Base-by-base conservation (phyloP, 148 eudicot genomes). In the Persicaria tinctoria region DNA sequence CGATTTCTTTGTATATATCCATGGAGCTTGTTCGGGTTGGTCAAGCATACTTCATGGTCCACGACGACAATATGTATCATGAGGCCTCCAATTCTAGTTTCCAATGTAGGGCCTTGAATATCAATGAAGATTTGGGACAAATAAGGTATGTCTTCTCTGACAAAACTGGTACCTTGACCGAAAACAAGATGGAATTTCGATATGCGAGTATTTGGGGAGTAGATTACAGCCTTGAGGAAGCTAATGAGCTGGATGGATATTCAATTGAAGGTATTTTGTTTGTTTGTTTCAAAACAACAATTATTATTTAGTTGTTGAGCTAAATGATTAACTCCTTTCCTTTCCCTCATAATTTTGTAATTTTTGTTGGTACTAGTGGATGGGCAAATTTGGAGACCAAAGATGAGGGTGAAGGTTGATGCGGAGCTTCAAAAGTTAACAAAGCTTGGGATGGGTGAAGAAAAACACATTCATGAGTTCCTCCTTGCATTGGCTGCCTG, bases 1-100 rank as follows among this genome's bases (percentile, higher is more conserved):
- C 99, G 0, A 96, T 96, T 75, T 85, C 99, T 48, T 82, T 96
- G 78, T 96, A 96, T 78, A 96, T 96, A 85, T 96, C 99, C 54
- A 90, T 96, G 97, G 99, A 96, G 84, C 97, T 96, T 80, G 99
- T 96, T 63, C 97, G 99, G 66, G 88, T 92, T 78, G 99, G 99
- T 75, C 99, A 96, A 86, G 96, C 97, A 76, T 96, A 87, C 83
- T 96, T 96, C 76, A 96, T 96, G 99, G 89, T 89, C 74, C 80
- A 84, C 6, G 99, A 96, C 79, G 4, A 75, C 27, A 74, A 79
- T 17, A 87, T 96, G 97, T 89, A 83, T 74, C 91, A 92, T 76
- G 87, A 84, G 80, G 81, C 86, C 20, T 82, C 99, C 38, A 82
- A 93, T 68, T 80, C 93, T 68, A 86, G 90, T 76, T 96, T 96